phyloP scores from a whole-genome alignment of 1,284 basidiomycete species.

The Rugosomyces carneus region DNA sequence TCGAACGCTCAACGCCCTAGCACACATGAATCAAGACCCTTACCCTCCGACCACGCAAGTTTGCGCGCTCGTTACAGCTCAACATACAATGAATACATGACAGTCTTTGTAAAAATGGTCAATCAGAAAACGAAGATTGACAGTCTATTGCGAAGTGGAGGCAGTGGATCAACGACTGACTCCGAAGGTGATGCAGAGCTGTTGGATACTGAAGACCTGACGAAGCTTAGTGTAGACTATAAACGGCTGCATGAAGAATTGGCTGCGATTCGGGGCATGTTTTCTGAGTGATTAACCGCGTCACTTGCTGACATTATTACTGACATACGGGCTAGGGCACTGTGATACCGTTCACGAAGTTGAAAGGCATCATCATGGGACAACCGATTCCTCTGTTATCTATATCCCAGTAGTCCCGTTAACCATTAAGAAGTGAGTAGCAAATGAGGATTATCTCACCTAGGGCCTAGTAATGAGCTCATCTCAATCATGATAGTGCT shows the following conservation, averaged over 20 bases:
- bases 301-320: background rate
- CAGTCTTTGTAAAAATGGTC: slow-evolving; percentile 37
- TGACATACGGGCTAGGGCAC: slow-evolving; percentile 33
- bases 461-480: background rate
- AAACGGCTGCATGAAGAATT: slow-evolving; percentile 40
- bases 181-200: slow-evolving; percentile 44
- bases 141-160: slow-evolving; percentile 30
- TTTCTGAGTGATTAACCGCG: no score
- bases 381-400: slow-evolving; percentile 64
- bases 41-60: slow-evolving; percentile 40
- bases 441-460: background rate
- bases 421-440: slow-evolving; percentile 51
- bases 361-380: slow-evolving; percentile 55
- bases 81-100: slow-evolving; percentile 45
- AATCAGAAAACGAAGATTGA: slow-evolving; percentile 44
- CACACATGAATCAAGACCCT: slow-evolving; percentile 24
- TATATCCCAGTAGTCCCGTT: slow-evolving; percentile 78
- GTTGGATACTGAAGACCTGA: slow-evolving; percentile 47
- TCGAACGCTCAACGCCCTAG: slow-evolving; percentile 17
- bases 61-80: slow-evolving; percentile 47
- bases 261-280: slow-evolving; percentile 37
- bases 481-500: slow-evolving; percentile 34
- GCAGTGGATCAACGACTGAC: slow-evolving; percentile 33
- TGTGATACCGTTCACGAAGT: slow-evolving; percentile 71
- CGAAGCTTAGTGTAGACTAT: slow-evolving; percentile 37